A percentile compares a stretch with the other conserved stretches of the same genome.
These are phyloP conservation scores for Penicillium concentricum DNA, from an alignment of 2,329 filamentous ascomycete genomes.

Conservation along the genomic window DNA sequence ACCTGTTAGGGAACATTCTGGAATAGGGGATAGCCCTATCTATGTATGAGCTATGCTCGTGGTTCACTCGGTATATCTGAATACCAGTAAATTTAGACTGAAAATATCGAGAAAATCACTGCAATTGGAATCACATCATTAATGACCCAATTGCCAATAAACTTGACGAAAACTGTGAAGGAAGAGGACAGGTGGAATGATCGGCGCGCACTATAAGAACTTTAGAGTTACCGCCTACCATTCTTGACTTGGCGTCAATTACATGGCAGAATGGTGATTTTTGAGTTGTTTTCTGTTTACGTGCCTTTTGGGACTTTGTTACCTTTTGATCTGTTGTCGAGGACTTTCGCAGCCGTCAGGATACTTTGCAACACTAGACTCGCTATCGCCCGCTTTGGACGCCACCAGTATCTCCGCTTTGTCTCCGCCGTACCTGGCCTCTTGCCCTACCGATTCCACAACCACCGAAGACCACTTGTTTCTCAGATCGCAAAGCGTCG, in stretches of 20 bases:
- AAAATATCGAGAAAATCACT: background rate
- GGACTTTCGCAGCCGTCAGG: too few relatives aligned
- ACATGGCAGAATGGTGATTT: constrained; percentile 5
- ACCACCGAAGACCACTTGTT: background rate
- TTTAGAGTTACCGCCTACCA: background rate
- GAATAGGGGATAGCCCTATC: background rate
- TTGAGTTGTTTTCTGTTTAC: constrained; percentile 3
- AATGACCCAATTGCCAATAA: constrained; percentile 4
- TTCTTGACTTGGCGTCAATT: constrained; percentile 2
- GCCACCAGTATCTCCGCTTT: background rate
- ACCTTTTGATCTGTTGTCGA: background rate
- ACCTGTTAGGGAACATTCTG: background rate
- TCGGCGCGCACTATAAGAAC: constrained; percentile 1
- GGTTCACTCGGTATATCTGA: background rate
- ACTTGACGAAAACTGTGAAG: background rate
- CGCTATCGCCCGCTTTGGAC: background rate
- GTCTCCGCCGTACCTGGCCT: background rate
- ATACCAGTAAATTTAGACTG: background rate
- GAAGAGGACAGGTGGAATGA: background rate
- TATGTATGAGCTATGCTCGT: background rate
- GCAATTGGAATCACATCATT: constrained; percentile 9
- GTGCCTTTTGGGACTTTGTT: background rate
- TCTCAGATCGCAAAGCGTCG: background rate
- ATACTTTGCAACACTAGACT: background rate
- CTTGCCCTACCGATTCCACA: background rate